These are phyloP conservation scores for Aspergillus carbonarius DNA, from an alignment of 2,329 filamentous ascomycete species.

Conservation along the genomic window DNA sequence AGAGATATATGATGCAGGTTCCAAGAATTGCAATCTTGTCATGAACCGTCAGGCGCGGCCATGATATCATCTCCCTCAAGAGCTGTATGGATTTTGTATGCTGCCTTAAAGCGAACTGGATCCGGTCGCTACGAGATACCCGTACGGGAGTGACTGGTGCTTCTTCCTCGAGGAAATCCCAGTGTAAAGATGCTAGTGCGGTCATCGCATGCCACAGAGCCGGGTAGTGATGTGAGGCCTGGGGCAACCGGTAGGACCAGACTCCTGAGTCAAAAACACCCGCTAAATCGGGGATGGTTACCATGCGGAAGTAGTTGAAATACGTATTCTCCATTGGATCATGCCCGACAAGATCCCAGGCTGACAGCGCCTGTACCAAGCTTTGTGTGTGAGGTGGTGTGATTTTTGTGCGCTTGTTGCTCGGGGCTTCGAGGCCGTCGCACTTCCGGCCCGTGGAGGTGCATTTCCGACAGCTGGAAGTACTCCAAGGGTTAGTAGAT, in stretches of 20 bases:
- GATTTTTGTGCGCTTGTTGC: too few relatives aligned
- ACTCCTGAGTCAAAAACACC: not conserved
- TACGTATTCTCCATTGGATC: not conserved
- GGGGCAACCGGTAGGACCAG: not conserved
- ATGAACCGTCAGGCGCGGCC: not conserved
- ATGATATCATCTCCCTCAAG: not conserved
- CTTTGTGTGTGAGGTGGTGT: too few relatives aligned
- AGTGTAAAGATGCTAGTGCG: conserved; percentile 3
- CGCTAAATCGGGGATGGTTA: not conserved
- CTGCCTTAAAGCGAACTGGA: not conserved
- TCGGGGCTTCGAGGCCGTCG: not conserved
- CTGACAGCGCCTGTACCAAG: not conserved
- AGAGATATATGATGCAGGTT: conserved; percentile 1
- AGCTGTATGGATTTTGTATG: not conserved
- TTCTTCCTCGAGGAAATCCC: not conserved
- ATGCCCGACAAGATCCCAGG: not conserved
- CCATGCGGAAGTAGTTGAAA: not conserved
- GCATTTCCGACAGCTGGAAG: not conserved
- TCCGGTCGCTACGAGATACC: not conserved
- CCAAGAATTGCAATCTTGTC: not conserved
- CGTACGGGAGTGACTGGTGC: not conserved
- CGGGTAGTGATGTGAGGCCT: not conserved
- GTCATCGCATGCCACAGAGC: conserved; percentile 3
- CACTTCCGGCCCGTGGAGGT: conserved; percentile 1
- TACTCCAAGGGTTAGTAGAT: not conserved